Percentiles rank a stretch among this genome's conserved stretches.
Conservation (phyloP, 805 yeast genomes). For the Yarrowia yakushimensis region DNA sequence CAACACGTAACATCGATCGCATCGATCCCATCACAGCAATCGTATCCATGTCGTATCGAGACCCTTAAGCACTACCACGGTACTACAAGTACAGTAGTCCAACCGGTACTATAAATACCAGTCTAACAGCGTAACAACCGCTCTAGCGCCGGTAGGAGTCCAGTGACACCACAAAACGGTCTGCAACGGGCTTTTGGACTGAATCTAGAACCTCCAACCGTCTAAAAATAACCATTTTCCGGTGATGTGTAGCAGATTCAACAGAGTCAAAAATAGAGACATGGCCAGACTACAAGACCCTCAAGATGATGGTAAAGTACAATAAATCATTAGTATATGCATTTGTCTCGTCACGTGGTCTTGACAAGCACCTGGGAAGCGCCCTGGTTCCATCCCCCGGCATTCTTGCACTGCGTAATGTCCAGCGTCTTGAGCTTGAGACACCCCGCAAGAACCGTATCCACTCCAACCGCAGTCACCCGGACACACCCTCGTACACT, state of each 20-base stretch:
- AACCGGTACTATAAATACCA: too few relatives aligned
- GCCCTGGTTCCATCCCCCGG: constrained; percentile 20
- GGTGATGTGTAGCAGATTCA: not conserved
- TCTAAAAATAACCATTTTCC: not conserved
- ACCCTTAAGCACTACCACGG: too few relatives aligned
- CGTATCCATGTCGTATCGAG: too few relatives aligned
- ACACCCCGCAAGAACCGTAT: constrained; percentile 57
- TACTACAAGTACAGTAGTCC: too few relatives aligned
- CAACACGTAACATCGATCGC: too few relatives aligned
- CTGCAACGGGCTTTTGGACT: not conserved
- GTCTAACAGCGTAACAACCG: too few relatives aligned
- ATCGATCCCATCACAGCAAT: too few relatives aligned
- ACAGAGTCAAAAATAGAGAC: not conserved
- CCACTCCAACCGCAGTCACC: constrained; percentile 75
- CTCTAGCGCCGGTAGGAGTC: too few relatives aligned
- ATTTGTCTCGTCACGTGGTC: not conserved
- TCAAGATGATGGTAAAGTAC: too few relatives aligned
- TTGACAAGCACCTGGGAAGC: not conserved
- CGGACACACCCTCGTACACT: constrained; percentile 66
- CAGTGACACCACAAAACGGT: too few relatives aligned
- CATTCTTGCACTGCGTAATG: constrained; percentile 69
- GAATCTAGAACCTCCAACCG: not conserved
- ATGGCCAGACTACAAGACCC: not conserved
- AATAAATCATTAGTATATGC: constrained; percentile 5
- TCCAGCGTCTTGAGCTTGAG: constrained; percentile 52